Conservation (phyloP, 2,329 filamentous ascomycete species). For the Madurella fahalii region DNA sequence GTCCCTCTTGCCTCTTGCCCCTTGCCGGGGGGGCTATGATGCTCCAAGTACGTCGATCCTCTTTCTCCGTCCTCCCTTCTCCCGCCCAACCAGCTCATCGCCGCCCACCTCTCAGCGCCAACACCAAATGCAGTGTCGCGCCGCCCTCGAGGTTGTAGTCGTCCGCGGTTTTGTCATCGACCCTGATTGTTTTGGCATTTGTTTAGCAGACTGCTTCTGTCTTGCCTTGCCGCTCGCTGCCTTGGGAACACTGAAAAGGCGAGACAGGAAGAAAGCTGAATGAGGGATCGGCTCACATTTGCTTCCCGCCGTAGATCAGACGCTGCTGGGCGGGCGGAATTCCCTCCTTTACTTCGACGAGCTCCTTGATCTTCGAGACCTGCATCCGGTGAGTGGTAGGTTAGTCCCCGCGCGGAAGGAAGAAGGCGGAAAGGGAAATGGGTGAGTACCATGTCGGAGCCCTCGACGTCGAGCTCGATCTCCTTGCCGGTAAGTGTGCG, state of each 20-base stretch:
- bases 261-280: not conserved
- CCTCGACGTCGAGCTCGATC: slow-evolving; percentile 96
- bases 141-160: slow-evolving; percentile 91
- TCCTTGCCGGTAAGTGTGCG: slow-evolving; percentile 97
- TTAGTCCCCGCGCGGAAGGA: not conserved
- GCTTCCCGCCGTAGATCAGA: slow-evolving; percentile 94
- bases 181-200: slow-evolving; percentile 49
- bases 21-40: too few relatives aligned
- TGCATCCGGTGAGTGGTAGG: slow-evolving; percentile 33
- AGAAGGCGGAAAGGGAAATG: not conserved
- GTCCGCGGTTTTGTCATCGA: slow-evolving; percentile 86
- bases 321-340: slow-evolving; percentile 96
- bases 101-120: slow-evolving; percentile 80
- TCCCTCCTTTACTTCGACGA: slow-evolving; percentile 97
- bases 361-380: slow-evolving; percentile 97
- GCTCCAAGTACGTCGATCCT: not conserved
- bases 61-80: not conserved
- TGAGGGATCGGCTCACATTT: slow-evolving; percentile 64
- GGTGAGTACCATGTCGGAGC: slow-evolving; percentile 73
- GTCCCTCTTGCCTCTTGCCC: too few relatives aligned
- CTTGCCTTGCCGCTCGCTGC: not conserved
- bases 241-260: too few relatives aligned
- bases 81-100: slow-evolving; percentile 5
- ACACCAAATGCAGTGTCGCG: slow-evolving; percentile 89
- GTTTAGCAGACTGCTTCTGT: not conserved